Conservation (phyloP, 306 rosid genomes). For the Sicyos baderoa region DNA sequence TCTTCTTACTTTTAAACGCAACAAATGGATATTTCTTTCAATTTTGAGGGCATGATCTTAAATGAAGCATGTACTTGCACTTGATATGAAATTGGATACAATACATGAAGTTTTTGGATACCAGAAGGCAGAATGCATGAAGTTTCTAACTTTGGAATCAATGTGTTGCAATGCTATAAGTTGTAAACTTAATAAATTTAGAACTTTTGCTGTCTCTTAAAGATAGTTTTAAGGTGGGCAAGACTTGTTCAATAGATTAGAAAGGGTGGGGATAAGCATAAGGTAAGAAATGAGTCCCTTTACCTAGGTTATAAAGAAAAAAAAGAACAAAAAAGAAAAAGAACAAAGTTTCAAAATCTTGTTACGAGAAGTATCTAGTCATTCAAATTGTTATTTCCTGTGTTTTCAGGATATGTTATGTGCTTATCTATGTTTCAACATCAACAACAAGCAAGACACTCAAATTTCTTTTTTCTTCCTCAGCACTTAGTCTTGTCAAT, state of each 20-base stretch:
- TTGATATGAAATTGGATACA: neutral
- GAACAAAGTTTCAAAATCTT: neutral
- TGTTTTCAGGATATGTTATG: neutral
- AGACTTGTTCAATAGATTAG: neutral
- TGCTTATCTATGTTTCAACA: neutral
- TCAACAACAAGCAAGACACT: neutral
- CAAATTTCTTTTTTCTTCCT: slow-evolving; percentile 3
- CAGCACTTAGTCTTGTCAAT: neutral
- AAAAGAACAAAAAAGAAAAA: too few species aligned
- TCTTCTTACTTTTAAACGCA: too few species aligned
- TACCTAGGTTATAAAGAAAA: neutral
- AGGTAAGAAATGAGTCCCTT: neutral
- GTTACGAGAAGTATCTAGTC: neutral
- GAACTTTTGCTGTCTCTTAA: too few species aligned
- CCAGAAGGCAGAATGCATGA: neutral
- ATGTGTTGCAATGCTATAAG: neutral
- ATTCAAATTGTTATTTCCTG: neutral
- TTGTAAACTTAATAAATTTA: neutral
- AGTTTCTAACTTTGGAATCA: neutral
- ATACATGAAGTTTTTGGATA: neutral
- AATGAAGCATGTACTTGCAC: neutral
- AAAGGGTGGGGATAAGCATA: neutral
- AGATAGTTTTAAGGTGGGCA: neutral
- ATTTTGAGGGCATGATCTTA: neutral
- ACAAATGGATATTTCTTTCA: too few species aligned